A percentile compares a stretch with the other conserved stretches of the same genome.
These are phyloP conservation scores for Botrytis hyacinthi DNA, from an alignment of 2,329 filamentous ascomycete genomes.

Conservation along the genomic window DNA sequence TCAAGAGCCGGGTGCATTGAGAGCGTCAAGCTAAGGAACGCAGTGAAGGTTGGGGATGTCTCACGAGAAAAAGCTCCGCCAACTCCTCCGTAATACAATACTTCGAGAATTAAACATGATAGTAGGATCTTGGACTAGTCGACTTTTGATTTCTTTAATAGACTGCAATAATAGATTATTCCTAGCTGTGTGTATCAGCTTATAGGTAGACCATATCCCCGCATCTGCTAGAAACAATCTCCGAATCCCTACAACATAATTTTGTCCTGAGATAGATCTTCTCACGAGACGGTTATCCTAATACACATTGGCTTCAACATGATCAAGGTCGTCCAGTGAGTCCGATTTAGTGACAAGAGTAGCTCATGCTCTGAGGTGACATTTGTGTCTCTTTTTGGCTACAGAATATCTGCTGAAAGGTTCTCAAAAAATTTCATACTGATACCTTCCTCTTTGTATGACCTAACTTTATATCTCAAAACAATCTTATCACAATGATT, in stretches of 20 bases:
- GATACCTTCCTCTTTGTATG: background rate
- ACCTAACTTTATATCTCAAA: background rate
- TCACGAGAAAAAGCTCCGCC: background rate
- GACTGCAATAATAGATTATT: background rate
- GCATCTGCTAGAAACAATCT: too few species aligned
- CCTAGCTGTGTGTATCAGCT: too few species aligned
- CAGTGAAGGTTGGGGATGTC: background rate
- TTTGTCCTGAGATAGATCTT: too few species aligned
- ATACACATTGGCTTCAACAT: background rate
- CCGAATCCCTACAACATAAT: background rate
- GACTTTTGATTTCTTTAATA: background rate
- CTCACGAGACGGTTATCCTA: too few species aligned
- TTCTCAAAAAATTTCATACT: background rate
- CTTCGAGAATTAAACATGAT: background rate
- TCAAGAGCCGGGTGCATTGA: background rate
- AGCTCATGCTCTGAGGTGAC: background rate
- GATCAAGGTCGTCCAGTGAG: background rate
- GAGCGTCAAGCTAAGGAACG: background rate
- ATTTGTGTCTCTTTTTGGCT: too few species aligned
- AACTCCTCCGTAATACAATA: too few species aligned
- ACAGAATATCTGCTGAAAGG: background rate
- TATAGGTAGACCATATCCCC: background rate
- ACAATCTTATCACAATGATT: background rate
- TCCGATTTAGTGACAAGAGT: background rate
- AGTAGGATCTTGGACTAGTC: background rate